Evolutionary conservation across 768 basidiomycete species (phyloP), one percentile per base, ranked within the genome.

Genomic region (Boletellus sp.): DNA sequence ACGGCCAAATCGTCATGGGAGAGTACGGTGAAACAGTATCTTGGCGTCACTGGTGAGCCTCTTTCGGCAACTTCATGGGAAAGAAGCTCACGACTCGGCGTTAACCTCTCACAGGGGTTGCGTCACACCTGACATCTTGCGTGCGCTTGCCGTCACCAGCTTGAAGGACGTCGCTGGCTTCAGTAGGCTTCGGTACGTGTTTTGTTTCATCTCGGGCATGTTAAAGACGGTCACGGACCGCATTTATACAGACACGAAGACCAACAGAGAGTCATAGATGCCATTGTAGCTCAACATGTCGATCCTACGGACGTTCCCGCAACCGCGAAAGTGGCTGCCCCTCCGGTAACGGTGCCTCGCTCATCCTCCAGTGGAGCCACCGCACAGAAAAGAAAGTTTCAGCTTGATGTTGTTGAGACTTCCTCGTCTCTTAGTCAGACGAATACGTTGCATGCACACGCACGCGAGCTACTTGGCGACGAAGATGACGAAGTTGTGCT

Each of bases 31-130:
- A 87, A 64, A 78, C 74, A 1, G 79, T 89, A 3, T 74, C 82
- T 59, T 90, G 89, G 89, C 73, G 80, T 36, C 88, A 90, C 56
- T 90, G 88, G 87, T 87, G 67, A 58, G 72, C 51, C 28, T 11
- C 3, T 51, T 35, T 24, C 33, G 34, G 35, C 50, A 42, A 46
- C 15, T 8, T 7, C 42, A 39, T 51, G 46, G 36, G 51, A 57
- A 57, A 51, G 47, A 56, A 50, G 60, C 51, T 57, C 48, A 65
- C 23, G 22, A 43, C 42, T 38, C 26, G 39, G 48, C 36, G 8
- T 31, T 48, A 33, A 47, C 28, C 28, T 35, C 22, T 37, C 17
- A 47, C 54, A 87, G 86, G 87, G 85, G 83, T 52, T 90, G 87
- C 50, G 84, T 87, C 10, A 84, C 83, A 19, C 74, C 78, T 8